Evolutionary conservation across 768 basidiomycete genomes (phyloP).

Genomic region (Pisolithus tinctorius): DNA sequence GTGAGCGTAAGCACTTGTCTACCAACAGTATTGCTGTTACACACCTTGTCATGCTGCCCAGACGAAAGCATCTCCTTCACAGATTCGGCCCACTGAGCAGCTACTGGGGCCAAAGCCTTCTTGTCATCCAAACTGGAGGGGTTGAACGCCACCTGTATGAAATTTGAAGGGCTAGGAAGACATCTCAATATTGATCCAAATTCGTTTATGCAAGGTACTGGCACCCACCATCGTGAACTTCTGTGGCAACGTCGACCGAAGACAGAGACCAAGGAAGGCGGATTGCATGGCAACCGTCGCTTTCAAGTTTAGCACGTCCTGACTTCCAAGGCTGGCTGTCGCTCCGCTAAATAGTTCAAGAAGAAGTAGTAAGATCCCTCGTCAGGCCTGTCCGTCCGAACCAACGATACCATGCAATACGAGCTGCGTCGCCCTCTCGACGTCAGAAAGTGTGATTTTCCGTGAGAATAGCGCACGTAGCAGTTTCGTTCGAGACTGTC

Average conservation of each 20-base stretch:
- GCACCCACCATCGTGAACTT: constrained; percentile 31
- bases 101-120: constrained; percentile 33
- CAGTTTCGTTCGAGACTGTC: constrained; percentile 26
- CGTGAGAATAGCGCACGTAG: constrained; percentile 25
- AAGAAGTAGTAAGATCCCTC: constrained; percentile 31
- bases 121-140: constrained; percentile 31
- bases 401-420: constrained; percentile 30
- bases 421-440: constrained; percentile 33
- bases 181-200: background rate
- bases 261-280: constrained; percentile 30
- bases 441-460: constrained; percentile 17
- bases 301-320: constrained; percentile 34
- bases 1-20: background rate
- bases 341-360: constrained; percentile 30
- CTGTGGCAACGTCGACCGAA: constrained; percentile 18
- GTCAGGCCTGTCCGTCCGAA: constrained; percentile 17
- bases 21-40: background rate
- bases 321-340: constrained; percentile 17
- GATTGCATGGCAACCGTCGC: constrained; percentile 31
- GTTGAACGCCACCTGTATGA: constrained; percentile 38
- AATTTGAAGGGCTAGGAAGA: constrained; percentile 32
- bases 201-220: background rate
- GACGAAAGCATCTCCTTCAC: constrained; percentile 11
- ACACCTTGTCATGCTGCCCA: constrained; percentile 6
- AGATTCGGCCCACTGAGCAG: constrained; percentile 35